These are phyloP conservation scores for Barbarea vulgaris DNA, from an alignment of 345 rosid species.

Conservation along the genomic window DNA sequence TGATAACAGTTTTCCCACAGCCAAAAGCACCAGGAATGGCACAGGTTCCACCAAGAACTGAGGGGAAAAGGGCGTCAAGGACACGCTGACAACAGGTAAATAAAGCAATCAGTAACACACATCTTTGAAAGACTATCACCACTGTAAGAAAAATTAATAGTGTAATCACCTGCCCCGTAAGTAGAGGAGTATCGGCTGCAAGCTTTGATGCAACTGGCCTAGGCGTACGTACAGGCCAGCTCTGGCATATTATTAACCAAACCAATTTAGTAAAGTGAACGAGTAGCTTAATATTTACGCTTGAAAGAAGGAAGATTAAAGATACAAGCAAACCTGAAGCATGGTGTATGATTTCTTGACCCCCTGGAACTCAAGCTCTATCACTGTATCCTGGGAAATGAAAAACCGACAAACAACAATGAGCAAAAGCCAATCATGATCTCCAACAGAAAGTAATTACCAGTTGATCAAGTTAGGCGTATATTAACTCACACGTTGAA, in stretches of 20 bases:
- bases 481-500: not conserved
- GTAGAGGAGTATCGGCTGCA: slow-evolving; percentile 99
- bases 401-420: slow-evolving; percentile 15
- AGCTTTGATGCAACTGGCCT: slow-evolving; percentile 99
- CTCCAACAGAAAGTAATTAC: not conserved
- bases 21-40: slow-evolving; percentile 99
- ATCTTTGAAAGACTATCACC: not conserved
- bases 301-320: slow-evolving; percentile 3
- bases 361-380: slow-evolving; percentile 99
- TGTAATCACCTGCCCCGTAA: slow-evolving; percentile 85
- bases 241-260: slow-evolving; percentile 51
- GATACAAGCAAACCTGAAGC: slow-evolving; percentile 80
- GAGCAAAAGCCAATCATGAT: slow-evolving; percentile 13
- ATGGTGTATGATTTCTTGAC: slow-evolving; percentile 87
- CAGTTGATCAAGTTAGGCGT: not conserved
- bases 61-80: slow-evolving; percentile 99
- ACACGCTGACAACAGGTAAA: slow-evolving; percentile 72
- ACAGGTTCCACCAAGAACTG: slow-evolving; percentile 99
- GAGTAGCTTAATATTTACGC: not conserved
- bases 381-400: slow-evolving; percentile 76
- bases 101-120: slow-evolving; percentile 33
- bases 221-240: slow-evolving; percentile 99
- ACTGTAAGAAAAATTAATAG: not conserved
- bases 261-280: slow-evolving; percentile 6
- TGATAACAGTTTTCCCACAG: slow-evolving; percentile 99